Conservation (phyloP, 257 asterid genomes). For the Nemophila menziesii region DNA sequence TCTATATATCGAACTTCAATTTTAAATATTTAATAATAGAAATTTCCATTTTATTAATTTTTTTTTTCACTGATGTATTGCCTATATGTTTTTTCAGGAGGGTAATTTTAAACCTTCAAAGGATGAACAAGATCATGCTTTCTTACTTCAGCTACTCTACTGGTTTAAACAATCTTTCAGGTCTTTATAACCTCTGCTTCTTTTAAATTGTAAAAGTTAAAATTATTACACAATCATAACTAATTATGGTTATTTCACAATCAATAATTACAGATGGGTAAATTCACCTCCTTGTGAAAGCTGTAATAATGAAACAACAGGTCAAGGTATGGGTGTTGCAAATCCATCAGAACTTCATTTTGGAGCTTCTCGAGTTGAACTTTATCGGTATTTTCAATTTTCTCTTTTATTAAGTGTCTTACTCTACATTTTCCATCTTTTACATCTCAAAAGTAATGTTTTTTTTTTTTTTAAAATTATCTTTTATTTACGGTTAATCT, state of each 20-base stretch:
- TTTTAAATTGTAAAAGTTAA: too few relatives aligned
- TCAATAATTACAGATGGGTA: constrained; percentile 65
- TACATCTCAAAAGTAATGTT: too few relatives aligned
- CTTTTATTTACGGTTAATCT: too few relatives aligned
- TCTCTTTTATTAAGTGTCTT: too few relatives aligned
- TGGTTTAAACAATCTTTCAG: constrained; percentile 98
- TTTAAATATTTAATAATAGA: constrained; percentile 1
- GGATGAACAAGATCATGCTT: constrained; percentile 67
- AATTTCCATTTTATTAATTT: constrained; percentile 3
- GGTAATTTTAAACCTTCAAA: constrained; percentile 67
- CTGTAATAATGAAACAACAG: constrained; percentile 53
- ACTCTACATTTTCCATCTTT: too few relatives aligned
- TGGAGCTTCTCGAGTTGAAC: constrained; percentile 82
- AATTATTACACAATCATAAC: not conserved
- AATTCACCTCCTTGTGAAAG: constrained; percentile 82
- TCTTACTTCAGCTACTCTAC: constrained; percentile 85
- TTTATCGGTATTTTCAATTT: constrained; percentile 75
- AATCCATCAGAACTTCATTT: constrained; percentile 47
- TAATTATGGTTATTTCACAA: constrained; percentile 5
- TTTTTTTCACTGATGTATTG: constrained; percentile 6
- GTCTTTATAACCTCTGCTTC: constrained; percentile 20
- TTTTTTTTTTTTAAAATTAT: too few relatives aligned
- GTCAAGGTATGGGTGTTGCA: constrained; percentile 67
- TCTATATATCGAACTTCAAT: constrained; percentile 12
- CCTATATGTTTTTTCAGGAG: constrained; percentile 18